Conservation (phyloP, 2,329 filamentous ascomycete species). For the Fusarium siculi region DNA sequence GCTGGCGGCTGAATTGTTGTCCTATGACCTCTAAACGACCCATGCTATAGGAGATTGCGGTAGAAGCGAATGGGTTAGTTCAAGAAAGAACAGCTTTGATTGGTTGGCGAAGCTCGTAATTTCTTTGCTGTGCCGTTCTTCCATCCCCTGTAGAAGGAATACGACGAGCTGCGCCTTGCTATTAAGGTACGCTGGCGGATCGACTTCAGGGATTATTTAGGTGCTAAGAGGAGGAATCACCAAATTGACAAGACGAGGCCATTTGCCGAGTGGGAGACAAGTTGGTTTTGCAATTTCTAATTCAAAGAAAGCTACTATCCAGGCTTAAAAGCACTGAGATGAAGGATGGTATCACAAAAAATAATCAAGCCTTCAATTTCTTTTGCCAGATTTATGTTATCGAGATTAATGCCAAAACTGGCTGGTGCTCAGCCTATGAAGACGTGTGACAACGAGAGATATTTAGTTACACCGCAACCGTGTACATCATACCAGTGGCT, state of each 20-base stretch:
- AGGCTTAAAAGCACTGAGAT: fast-evolving
- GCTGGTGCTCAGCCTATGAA: no score
- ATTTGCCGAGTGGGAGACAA: no score
- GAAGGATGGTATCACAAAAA: fast-evolving
- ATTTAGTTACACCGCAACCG: no score
- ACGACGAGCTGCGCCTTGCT: neutral
- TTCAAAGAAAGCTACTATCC: neutral
- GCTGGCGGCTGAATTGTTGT: neutral
- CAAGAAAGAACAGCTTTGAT: neutral
- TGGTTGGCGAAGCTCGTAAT: neutral
- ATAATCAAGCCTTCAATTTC: neutral
- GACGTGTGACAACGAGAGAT: no score
- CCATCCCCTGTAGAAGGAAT: neutral
- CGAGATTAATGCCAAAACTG: no score
- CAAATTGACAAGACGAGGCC: neutral
- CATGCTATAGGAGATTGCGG: neutral
- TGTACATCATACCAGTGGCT: no score
- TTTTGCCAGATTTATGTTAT: neutral
- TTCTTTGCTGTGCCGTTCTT: neutral
- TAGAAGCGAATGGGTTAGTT: neutral
- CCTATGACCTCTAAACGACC: neutral
- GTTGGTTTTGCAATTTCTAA: no score
- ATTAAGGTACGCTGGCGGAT: neutral
- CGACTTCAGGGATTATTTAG: neutral
- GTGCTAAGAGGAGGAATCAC: neutral